Evolutionary conservation across 306 rosid genomes (phyloP).

Genomic region (Dicorynia guianensis): DNA sequence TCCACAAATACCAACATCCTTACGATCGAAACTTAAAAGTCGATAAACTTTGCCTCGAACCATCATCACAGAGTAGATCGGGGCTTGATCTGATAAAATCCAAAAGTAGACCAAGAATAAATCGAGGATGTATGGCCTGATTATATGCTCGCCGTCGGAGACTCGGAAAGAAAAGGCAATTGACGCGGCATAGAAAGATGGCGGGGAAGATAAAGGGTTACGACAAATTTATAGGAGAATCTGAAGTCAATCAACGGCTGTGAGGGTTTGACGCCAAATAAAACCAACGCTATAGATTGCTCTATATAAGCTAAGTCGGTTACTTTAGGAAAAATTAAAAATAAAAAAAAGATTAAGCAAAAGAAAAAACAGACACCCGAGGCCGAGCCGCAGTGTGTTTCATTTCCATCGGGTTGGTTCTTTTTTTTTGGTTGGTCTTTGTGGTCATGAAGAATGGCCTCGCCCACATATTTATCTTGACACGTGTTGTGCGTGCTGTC

Average conservation of each 20-base stretch:
- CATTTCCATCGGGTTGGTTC: no score
- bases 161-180: neutral
- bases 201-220: no score
- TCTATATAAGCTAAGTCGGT: neutral
- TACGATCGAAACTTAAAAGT: neutral
- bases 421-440: neutral
- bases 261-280: neutral
- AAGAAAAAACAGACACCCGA: neutral
- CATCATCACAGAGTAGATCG: neutral
- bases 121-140: no score
- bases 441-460: constrained; percentile 21
- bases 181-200: neutral
- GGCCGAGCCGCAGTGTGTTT: neutral
- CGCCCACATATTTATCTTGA: no score
- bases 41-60: neutral
- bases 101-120: no score
- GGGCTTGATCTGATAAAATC: neutral
- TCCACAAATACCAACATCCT: neutral
- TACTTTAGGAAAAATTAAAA: neutral
- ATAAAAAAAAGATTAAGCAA: no score
- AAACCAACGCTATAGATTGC: constrained; percentile 30
- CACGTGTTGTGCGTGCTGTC: no score
- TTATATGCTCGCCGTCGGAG: neutral
- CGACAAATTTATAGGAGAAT: neutral
- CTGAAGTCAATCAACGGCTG: constrained; percentile 23